Base-by-base conservation (phyloP, 768 basidiomycete species). In the Auricularia cornea region DNA sequence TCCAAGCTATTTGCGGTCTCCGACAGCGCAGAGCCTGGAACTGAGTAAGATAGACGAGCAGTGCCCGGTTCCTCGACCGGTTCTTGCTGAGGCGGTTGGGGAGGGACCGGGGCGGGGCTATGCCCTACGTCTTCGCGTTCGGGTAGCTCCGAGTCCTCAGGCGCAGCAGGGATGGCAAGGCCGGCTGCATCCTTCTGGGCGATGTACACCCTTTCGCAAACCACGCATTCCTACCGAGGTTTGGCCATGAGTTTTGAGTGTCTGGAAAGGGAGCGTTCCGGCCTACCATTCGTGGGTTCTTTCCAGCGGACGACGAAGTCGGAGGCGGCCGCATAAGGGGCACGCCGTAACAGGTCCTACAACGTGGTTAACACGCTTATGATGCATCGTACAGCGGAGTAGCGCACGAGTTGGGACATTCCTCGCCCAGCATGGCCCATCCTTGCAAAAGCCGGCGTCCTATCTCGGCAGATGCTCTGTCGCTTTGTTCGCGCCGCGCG, bases 341-440 rank as follows among this genome's bases (percentile, higher is more conserved):
- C 5, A 93, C 78, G 14, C 91, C 91, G 73, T 84, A 87, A 70
- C 93, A 94, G 28, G 54, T n/a, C 8, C 54, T 57, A 31, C 54
- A 57, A 28, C 14, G 54, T 29, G 54, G 28, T 14, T 6, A 57
- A 14, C 54, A 28, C 18, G 18, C 11, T 31, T 5, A 10, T 6
- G 11, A 20, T 8, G 6, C 12, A 3, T 28, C 30, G 28, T 3
- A n/a, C 12, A 3, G 26, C 11, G 28, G 10, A 28, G 54, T 10
- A 1, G 29, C 54, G 54, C 75, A 71, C 3, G 71, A 67, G 68
- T 83, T 88, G 0, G 84, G 83, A 70, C 93, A 94, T 74, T 92
- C 90, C 40, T 94, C 90, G 28, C 81, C 90, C n/a, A 94, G 79
- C 89, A 94, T 90, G 0, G 92, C 85, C 90, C 90, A 94, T 44